A percentile compares a stretch with the other conserved stretches of the same genome.
phyloP scores from a whole-genome alignment of 2,329 filamentous ascomycete species.

The Sporothrix globosa region DNA sequence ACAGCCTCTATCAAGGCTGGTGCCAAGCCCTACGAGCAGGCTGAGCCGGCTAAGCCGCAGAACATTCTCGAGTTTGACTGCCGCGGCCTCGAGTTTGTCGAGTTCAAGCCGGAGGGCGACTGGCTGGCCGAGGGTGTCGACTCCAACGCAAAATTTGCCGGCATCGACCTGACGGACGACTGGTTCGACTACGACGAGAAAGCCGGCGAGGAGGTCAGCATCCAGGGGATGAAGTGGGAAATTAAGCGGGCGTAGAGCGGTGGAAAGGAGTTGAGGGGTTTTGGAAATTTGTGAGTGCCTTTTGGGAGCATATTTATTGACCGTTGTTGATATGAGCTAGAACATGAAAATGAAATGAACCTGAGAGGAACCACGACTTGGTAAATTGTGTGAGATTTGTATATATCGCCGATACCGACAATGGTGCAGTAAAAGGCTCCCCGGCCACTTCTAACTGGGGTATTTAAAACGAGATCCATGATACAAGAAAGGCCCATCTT shows the following conservation, averaged over 20 bases:
- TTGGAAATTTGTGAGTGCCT: not conserved
- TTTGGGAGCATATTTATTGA: not conserved
- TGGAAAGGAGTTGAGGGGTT: not conserved
- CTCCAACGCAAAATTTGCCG: slow-evolving; percentile 77
- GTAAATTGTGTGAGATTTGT: not conserved
- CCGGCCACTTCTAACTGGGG: slow-evolving; percentile 18
- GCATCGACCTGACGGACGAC: slow-evolving; percentile 81
- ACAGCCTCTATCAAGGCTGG: slow-evolving; percentile 80
- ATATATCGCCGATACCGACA: slow-evolving; percentile 17
- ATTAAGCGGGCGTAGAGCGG: slow-evolving; percentile 66
- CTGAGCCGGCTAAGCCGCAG: slow-evolving; percentile 71
- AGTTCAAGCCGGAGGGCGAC: slow-evolving; percentile 92
- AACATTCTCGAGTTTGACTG: slow-evolving; percentile 92
- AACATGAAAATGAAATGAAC: too few species aligned
- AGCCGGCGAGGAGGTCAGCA: slow-evolving; percentile 84
- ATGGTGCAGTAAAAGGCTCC: slow-evolving; percentile 3
- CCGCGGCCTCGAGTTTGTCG: slow-evolving; percentile 85
- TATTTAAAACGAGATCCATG: slow-evolving; percentile 22
- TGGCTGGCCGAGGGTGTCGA: slow-evolving; percentile 85
- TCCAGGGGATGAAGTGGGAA: slow-evolving; percentile 87
- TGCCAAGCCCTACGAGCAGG: slow-evolving; percentile 71
- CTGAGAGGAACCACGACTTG: not conserved
- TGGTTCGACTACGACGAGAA: slow-evolving; percentile 99
- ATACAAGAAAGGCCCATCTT: slow-evolving; percentile 22
- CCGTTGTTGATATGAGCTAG: not conserved